These are phyloP conservation scores for Sicyos edulis DNA, from an alignment of 306 rosid species.

Conservation along the genomic window DNA sequence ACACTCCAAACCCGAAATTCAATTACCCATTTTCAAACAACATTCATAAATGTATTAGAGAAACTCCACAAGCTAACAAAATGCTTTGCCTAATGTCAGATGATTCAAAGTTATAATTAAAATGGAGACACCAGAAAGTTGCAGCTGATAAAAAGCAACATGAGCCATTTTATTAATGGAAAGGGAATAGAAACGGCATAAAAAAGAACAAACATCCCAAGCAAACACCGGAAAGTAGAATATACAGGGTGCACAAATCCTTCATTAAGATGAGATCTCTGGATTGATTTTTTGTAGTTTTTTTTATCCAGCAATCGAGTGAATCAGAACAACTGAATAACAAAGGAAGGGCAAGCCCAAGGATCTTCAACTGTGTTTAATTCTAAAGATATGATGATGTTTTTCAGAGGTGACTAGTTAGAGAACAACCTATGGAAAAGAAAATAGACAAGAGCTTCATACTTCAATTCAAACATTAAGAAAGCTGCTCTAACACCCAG, in stretches of 20 bases:
- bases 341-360: not conserved
- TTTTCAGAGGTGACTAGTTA: not conserved
- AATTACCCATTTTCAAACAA: not conserved
- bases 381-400: not conserved
- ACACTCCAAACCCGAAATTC: not conserved
- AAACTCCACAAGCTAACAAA: not conserved
- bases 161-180: not conserved
- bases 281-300: not conserved
- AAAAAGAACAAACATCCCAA: not conserved
- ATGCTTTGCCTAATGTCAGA: not conserved
- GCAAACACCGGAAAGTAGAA: not conserved
- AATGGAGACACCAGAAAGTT: not conserved
- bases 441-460: not conserved
- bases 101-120: not conserved
- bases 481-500: conserved; percentile 6
- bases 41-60: not conserved
- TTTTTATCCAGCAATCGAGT: not conserved
- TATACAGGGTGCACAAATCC: not conserved
- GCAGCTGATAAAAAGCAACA: not conserved
- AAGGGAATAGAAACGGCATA: not conserved
- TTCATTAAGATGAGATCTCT: not conserved
- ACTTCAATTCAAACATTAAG: not conserved
- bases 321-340: conserved; percentile 12
- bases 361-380: not conserved
- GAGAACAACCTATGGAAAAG: not conserved